Evolutionary conservation across 2,329 filamentous ascomycete genomes (phyloP).

Genomic region (Fonsecaea erecta): DNA sequence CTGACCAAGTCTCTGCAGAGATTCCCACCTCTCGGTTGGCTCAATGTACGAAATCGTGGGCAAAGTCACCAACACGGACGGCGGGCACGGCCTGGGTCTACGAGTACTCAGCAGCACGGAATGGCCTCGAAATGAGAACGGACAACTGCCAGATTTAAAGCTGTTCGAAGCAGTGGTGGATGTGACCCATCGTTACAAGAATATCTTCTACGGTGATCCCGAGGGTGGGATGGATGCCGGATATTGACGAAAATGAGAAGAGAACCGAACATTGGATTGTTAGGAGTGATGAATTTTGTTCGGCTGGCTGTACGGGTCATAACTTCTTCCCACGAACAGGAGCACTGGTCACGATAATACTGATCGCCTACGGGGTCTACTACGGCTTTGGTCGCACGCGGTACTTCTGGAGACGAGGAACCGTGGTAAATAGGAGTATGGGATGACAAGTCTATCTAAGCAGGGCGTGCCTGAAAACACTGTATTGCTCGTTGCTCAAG

Average conservation of each 20-base stretch:
- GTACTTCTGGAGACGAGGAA: background rate
- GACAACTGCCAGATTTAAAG: slow-evolving; percentile 66
- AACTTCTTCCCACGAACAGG: background rate
- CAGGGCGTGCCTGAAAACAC: background rate
- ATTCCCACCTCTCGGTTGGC: slow-evolving; percentile 51
- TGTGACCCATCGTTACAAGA: slow-evolving; percentile 77
- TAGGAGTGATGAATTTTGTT: background rate
- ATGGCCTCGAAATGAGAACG: slow-evolving; percentile 41
- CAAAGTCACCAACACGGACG: slow-evolving; percentile 50
- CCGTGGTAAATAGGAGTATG: background rate
- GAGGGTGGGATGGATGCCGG: slow-evolving; percentile 29
- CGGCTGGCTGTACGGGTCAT: background rate
- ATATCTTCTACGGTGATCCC: slow-evolving; percentile 73
- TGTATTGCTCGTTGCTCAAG: background rate
- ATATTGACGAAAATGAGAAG: slow-evolving; percentile 16
- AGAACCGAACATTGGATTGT: background rate
- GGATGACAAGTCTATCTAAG: background rate
- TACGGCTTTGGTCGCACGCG: background rate
- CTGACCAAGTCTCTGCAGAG: slow-evolving; percentile 30
- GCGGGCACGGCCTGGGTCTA: slow-evolving; percentile 49
- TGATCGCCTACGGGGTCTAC: background rate
- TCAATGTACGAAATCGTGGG: slow-evolving; percentile 54
- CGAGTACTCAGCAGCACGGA: slow-evolving; percentile 49
- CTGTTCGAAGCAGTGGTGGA: slow-evolving; percentile 81
- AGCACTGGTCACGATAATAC: background rate